A percentile compares a stretch with the other conserved stretches of the same genome.
phyloP scores from a whole-genome alignment of 345 rosid genomes.

The Populus nigra region DNA sequence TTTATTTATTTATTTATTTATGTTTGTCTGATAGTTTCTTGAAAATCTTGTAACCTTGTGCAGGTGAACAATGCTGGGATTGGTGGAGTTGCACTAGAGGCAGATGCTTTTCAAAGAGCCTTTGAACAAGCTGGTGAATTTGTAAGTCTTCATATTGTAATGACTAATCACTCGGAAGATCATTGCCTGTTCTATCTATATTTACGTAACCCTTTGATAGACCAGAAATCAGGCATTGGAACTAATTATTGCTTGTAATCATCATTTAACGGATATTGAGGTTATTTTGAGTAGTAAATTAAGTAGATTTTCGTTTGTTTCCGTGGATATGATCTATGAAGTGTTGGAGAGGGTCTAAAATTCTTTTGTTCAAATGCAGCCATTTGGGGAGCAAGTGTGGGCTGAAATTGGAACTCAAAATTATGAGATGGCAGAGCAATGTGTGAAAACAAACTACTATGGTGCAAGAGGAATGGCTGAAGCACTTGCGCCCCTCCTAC shows the following conservation, averaged over 20 bases:
- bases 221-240: no score
- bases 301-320: neutral
- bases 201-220: neutral
- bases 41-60: neutral
- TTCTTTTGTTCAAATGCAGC: constrained; percentile 12
- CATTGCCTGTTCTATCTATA: neutral
- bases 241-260: no score
- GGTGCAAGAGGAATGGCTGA: constrained; percentile 35
- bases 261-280: neutral
- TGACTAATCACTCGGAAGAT: no score
- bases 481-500: constrained; percentile 40
- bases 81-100: constrained; percentile 15
- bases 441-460: constrained; percentile 46
- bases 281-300: neutral
- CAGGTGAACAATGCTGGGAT: constrained; percentile 53
- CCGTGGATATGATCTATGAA: no score
- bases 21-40: neutral
- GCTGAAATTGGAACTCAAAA: constrained; percentile 11
- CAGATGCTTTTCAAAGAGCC: constrained; percentile 9
- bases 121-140: constrained; percentile 12
- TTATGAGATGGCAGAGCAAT: constrained; percentile 29
- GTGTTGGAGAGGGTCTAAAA: no score
- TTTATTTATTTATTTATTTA: neutral
- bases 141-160: neutral
- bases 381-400: constrained; percentile 19